Percentiles rank a stretch among this genome's conserved stretches.
Conservation (phyloP, 495 filamentous ascomycete genomes). For the Neurospora tetraspora region DNA sequence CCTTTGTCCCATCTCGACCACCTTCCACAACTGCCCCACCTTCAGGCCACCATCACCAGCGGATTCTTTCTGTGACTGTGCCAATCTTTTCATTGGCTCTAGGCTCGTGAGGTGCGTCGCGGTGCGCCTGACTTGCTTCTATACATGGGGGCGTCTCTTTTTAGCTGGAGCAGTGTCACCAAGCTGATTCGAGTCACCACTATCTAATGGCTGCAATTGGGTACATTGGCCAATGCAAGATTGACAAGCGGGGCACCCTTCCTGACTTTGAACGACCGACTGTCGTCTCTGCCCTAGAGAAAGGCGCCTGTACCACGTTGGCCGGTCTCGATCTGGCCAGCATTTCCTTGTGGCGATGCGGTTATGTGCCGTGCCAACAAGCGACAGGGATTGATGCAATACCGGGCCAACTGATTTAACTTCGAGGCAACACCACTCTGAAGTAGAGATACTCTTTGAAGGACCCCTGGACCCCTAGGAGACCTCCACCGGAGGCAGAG, state of each 20-base stretch:
- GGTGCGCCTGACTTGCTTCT: neutral
- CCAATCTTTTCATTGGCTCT: neutral
- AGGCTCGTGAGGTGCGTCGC: neutral
- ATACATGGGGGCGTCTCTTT: neutral
- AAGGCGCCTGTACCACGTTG: neutral
- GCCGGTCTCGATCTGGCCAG: neutral
- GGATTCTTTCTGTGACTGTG: neutral
- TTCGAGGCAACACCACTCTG: neutral
- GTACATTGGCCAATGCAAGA: neutral
- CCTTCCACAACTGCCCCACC: neutral
- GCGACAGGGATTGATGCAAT: neutral
- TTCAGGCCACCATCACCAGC: neutral
- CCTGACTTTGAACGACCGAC: neutral
- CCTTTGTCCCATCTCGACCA: neutral
- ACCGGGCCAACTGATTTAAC: neutral
- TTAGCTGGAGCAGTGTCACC: neutral
- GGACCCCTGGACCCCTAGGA: neutral
- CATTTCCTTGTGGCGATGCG: neutral
- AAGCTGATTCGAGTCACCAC: neutral
- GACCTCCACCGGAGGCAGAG: neutral
- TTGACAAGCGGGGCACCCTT: neutral
- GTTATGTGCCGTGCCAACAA: neutral
- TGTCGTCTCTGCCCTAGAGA: neutral
- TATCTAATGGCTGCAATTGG: neutral
- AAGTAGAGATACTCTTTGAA: neutral